Base-by-base conservation (phyloP, 805 yeast species). In the Zygosaccharomyces gambellarensis region DNA sequence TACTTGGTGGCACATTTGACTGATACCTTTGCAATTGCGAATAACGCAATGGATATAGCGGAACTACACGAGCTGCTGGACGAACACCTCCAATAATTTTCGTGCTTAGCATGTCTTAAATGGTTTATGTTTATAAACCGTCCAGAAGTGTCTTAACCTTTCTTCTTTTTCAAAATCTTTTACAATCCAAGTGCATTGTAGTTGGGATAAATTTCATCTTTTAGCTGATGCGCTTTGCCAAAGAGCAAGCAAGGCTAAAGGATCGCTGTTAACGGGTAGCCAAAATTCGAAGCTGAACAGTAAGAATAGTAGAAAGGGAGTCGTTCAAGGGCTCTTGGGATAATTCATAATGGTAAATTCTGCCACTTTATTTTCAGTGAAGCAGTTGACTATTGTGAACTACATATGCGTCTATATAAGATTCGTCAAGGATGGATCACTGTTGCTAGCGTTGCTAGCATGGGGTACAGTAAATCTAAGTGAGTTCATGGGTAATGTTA, bases 351-450 rank as follows among this genome's bases (percentile, higher is more conserved):
- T 29, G 23, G 25, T 25, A 14, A 21, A 21, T 31, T 42, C 45
- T 30, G 14, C 29, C 2, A 34, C 28, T 21, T 14, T 14, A 14
- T 17, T 12, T 19, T 42, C 34, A 11, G 27, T 21, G 11, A 34
- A 23, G 11, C 52, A 52, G 29, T 42, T 51, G 42, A 45, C 47
- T 22, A 10, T 49, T 41, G 51, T 51, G 5, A 49, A 58, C 49
- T 53, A 54, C 45, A 43, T 52, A 19, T 40, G 54, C 22, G 56
- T 58, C 32, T 60, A 48, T 36, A 31, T 61, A 32, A 54, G 64
- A 22, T 61, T 50, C 39, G 49, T 56, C 30, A 56, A 53, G 48
- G 63, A 61, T 45, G 56, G 57, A 28, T 57, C 62, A 14, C 32
- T 58, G 6, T 10, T 51, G 45, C 44, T 59, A 40, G 61, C 57